Evolutionary conservation across 78 protist species (phyloP).

Genomic region (Bodo saltans): DNA sequence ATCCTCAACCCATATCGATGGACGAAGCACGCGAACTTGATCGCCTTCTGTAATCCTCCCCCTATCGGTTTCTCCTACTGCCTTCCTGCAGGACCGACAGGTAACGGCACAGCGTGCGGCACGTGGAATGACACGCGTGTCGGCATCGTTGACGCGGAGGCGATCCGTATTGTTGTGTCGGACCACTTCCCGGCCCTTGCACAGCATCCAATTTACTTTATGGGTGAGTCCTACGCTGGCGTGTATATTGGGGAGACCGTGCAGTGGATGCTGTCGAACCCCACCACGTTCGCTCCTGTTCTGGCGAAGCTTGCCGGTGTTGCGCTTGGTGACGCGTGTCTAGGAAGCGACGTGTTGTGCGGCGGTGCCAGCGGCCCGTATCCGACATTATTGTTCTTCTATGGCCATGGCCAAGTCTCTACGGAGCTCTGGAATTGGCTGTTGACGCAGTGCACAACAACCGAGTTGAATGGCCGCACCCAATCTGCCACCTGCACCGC

Average conservation of each 20-base stretch:
- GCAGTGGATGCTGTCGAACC: constrained; percentile 7
- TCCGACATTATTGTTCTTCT: constrained; percentile 17
- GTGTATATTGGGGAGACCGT: constrained; percentile 44
- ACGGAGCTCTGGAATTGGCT: background rate
- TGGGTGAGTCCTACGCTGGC: constrained; percentile 58
- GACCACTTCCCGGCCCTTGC: background rate
- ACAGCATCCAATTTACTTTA: constrained; percentile 10
- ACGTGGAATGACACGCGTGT: constrained; percentile 33
- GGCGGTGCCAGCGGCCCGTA: background rate
- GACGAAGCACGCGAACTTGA: constrained; percentile 23
- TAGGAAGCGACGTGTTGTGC: constrained; percentile 34
- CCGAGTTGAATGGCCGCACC: background rate
- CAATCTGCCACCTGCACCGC: background rate
- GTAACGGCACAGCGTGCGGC: constrained; percentile 18
- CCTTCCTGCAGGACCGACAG: background rate
- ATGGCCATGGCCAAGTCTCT: constrained; percentile 36
- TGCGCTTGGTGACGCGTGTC: constrained; percentile 40
- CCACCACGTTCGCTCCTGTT: background rate
- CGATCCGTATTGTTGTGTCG: background rate
- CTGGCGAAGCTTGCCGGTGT: constrained; percentile 29
- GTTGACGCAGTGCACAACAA: background rate
- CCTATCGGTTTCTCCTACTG: constrained; percentile 48
- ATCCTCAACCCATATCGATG: constrained; percentile 32
- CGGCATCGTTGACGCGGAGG: constrained; percentile 19
- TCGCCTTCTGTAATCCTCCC: constrained; percentile 36